Evolutionary conservation across 192 early-diverging fungal species (phyloP).

Genomic region (Paraglomus brasilianum): DNA sequence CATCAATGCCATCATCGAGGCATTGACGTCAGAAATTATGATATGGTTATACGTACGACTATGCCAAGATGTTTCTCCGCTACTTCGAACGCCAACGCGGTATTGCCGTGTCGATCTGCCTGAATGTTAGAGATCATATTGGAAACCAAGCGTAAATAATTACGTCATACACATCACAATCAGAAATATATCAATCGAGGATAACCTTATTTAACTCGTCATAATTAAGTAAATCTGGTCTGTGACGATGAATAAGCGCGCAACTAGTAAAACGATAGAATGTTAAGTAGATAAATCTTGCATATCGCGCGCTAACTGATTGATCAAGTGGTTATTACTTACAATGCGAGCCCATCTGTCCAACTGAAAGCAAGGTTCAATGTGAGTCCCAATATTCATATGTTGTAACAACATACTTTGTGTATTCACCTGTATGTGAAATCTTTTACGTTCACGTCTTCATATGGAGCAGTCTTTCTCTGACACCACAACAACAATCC

Average conservation of each 20-base stretch:
- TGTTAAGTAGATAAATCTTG: not conserved
- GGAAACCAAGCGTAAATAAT: not conserved
- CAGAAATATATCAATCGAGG: too few relatives aligned
- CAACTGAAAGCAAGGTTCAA: slow-evolving; percentile 51
- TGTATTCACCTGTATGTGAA: slow-evolving; percentile 67
- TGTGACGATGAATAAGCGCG: slow-evolving; percentile 94
- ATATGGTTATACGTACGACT: slow-evolving; percentile 48
- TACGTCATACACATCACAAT: not conserved
- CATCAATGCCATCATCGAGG: too few relatives aligned
- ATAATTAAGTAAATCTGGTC: slow-evolving; percentile 93
- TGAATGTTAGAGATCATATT: not conserved
- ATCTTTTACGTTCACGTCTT: slow-evolving; percentile 85
- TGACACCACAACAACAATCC: slow-evolving; percentile 97
- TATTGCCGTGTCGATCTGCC: slow-evolving; percentile 80
- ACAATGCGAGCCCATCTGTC: slow-evolving; percentile 93
- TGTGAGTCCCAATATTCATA: not conserved
- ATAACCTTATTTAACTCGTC: slow-evolving; percentile 79
- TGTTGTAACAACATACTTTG: too few relatives aligned
- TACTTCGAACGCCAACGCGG: slow-evolving; percentile 91
- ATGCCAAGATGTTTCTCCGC: slow-evolving; percentile 87
- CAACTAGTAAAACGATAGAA: slow-evolving; percentile 51
- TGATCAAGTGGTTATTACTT: slow-evolving; percentile 39
- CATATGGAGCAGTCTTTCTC: slow-evolving; percentile 86
- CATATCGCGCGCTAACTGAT: not conserved
- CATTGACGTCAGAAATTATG: not conserved